Percentiles rank a stretch among this genome's conserved stretches.
These are phyloP conservation scores for Phytomonas sp. DNA, from an alignment of 208 protist species.

Conservation along the genomic window DNA sequence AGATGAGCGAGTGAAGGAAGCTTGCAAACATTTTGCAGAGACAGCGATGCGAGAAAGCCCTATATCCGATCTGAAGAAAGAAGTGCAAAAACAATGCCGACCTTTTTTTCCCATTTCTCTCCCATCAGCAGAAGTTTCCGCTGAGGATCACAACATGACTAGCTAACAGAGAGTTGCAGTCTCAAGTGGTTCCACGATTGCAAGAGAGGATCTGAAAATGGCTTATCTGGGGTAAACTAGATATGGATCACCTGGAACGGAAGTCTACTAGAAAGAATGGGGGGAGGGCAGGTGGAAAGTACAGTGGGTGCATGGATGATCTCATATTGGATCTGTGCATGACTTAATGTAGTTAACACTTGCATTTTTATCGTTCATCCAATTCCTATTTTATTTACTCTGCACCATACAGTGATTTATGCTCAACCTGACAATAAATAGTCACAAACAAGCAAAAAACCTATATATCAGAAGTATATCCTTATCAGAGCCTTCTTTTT, in stretches of 20 bases:
- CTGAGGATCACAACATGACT: neutral
- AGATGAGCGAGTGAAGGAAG: slow-evolving; percentile 43
- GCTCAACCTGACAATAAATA: neutral
- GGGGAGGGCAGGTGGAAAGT: neutral
- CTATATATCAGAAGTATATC: neutral
- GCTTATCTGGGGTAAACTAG: neutral
- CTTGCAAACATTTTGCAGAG: slow-evolving; percentile 6
- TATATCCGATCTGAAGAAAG: neutral
- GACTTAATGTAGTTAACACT: neutral
- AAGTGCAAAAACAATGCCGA: neutral
- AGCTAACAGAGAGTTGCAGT: neutral
- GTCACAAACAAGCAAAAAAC: neutral
- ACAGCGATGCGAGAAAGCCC: neutral
- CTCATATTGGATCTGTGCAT: neutral
- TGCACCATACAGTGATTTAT: neutral
- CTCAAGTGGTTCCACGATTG: neutral
- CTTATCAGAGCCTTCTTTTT: neutral
- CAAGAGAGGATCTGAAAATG: neutral
- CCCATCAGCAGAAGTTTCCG: neutral
- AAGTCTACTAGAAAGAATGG: neutral
- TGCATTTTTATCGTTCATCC: neutral
- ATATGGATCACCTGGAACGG: neutral
- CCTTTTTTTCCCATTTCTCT: neutral
- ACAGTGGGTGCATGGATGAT: neutral
- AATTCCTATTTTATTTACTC: neutral